Conservation (phyloP, 129 eudicot species). For the Solidago caesia region DNA sequence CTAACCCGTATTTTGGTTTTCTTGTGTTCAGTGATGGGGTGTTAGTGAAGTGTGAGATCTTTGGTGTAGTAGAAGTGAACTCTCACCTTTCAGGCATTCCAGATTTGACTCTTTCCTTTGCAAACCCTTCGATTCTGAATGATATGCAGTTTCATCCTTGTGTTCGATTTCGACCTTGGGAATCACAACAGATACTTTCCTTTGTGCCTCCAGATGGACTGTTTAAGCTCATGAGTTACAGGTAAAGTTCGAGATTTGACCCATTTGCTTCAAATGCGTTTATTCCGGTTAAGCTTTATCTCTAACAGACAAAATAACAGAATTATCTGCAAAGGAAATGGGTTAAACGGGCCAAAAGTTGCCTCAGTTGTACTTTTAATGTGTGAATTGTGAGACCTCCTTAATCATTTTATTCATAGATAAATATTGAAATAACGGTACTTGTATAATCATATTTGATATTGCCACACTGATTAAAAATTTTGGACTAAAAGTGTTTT, state of each 20-base stretch:
- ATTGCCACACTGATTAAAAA: too few species aligned
- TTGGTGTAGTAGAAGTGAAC: constrained; percentile 92
- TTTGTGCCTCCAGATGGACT: constrained; percentile 97
- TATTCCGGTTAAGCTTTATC: too few species aligned
- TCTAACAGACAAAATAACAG: too few species aligned
- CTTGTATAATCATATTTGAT: too few species aligned
- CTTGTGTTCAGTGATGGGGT: constrained; percentile 66
- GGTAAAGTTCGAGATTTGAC: constrained; percentile 35
- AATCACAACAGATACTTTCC: constrained; percentile 67
- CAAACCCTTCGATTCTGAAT: constrained; percentile 83
- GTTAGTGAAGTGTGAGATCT: constrained; percentile 86
- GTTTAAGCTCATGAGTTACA: constrained; percentile 97
- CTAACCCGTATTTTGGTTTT: not conserved
- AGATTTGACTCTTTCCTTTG: constrained; percentile 88
- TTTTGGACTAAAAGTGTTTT: too few species aligned
- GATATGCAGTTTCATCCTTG: constrained; percentile 97
- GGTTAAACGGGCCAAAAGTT: too few species aligned
- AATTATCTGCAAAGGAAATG: too few species aligned
- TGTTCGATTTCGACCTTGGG: constrained; percentile 94
- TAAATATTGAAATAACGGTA: too few species aligned
- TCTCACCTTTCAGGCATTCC: constrained; percentile 91
- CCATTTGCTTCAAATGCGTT: too few species aligned
- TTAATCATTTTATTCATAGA: too few species aligned
- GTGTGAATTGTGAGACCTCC: too few species aligned
- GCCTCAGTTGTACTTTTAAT: too few species aligned